A percentile compares a stretch with the other conserved stretches of the same genome.
These are phyloP conservation scores for Brassica nigra DNA, from an alignment of 345 rosid genomes.

Conservation along the genomic window DNA sequence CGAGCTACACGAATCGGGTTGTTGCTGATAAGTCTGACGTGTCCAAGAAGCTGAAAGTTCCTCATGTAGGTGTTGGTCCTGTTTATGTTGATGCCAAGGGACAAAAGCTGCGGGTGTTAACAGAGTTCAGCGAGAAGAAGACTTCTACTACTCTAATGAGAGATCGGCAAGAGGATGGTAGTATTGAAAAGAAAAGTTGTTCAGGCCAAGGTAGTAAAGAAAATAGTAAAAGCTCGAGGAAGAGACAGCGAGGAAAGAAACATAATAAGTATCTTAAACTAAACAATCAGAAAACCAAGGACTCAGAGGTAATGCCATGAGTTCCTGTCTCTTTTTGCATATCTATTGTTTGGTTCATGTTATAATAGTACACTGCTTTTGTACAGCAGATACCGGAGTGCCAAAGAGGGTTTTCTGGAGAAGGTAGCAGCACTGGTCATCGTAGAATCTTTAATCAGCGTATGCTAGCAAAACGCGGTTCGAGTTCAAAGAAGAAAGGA, in stretches of 20 bases:
- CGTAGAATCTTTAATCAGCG: slow-evolving; percentile 62
- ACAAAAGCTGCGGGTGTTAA: slow-evolving; percentile 77
- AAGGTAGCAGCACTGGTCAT: slow-evolving; percentile 48
- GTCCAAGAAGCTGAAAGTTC: slow-evolving; percentile 53
- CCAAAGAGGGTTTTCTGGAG: slow-evolving; percentile 38
- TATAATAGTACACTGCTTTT: slow-evolving; percentile 35
- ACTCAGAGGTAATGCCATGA: slow-evolving; percentile 55
- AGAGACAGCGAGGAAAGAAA: slow-evolving; percentile 48
- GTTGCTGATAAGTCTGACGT: slow-evolving; percentile 42
- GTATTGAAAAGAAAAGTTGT: slow-evolving; percentile 34
- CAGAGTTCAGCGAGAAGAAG: slow-evolving; percentile 48
- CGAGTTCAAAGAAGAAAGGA: slow-evolving; percentile 51
- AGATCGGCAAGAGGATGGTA: slow-evolving; percentile 3
- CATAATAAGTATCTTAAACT: slow-evolving; percentile 60
- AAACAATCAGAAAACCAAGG: slow-evolving; percentile 48
- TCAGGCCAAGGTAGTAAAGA: slow-evolving; percentile 43
- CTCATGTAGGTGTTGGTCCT: slow-evolving; percentile 59
- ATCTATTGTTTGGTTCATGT: slow-evolving; percentile 20
- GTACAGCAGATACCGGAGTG: slow-evolving; percentile 45
- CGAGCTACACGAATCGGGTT: slow-evolving; percentile 49
- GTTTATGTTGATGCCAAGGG: slow-evolving; percentile 92
- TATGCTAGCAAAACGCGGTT: slow-evolving; percentile 62
- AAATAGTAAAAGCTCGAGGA: slow-evolving; percentile 51
- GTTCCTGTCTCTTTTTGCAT: background rate
- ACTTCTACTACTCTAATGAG: slow-evolving; percentile 11